phyloP scores from a whole-genome alignment of 2,329 filamentous ascomycete genomes.

The Chaetoscypha palmicola region DNA sequence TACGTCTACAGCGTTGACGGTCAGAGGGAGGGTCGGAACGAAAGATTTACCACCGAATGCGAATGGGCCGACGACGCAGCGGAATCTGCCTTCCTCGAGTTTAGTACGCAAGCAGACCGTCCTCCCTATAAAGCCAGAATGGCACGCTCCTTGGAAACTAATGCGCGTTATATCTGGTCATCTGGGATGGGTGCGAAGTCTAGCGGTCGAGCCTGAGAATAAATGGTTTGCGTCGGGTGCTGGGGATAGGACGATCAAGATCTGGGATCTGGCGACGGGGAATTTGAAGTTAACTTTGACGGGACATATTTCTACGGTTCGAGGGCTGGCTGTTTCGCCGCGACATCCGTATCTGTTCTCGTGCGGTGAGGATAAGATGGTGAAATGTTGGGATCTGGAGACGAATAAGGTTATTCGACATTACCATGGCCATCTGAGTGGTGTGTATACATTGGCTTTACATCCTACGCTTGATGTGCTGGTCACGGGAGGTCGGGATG shows the following conservation, averaged over 20 bases:
- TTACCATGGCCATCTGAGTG: conserved; percentile 94
- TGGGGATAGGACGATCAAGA: conserved; percentile 95
- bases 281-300: conserved; percentile 80
- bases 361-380: conserved; percentile 98
- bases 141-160: conserved; percentile 97
- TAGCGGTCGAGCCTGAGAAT: conserved; percentile 93
- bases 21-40: conserved; percentile 39
- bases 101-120: conserved; percentile 54
- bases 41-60: conserved; percentile 44
- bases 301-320: conserved; percentile 88
- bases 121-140: conserved; percentile 72
- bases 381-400: conserved; percentile 99
- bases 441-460: conserved; percentile 88
- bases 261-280: conserved; percentile 92
- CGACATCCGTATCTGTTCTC: conserved; percentile 96
- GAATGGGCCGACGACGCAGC: conserved; percentile 45
- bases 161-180: conserved; percentile 97
- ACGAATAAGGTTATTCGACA: conserved; percentile 99
- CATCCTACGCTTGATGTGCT: conserved; percentile 93
- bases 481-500: conserved; percentile 90
- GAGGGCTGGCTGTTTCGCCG: conserved; percentile 85
- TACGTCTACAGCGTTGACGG: conserved; percentile 50
- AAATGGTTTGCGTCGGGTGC: conserved; percentile 96
- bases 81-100: conserved; percentile 45
- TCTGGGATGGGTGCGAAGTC: conserved; percentile 82